phyloP scores from a whole-genome alignment of 2,329 filamentous ascomycete genomes.

The Hirsutella thompsonii region DNA sequence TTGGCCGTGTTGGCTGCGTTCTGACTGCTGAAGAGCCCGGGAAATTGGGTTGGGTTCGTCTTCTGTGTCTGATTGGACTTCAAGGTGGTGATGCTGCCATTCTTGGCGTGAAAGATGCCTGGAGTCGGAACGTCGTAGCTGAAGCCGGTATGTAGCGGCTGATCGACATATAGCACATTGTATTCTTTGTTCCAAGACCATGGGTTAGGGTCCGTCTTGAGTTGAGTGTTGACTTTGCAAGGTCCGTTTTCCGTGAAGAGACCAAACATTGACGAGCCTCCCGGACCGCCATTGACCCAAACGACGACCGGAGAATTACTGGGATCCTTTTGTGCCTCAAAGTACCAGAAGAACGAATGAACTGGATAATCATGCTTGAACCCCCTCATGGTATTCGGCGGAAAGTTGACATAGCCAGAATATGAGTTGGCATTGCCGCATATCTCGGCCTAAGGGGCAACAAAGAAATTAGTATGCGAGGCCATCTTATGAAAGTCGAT shows the following conservation, averaged over 20 bases:
- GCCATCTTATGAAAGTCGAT: background rate
- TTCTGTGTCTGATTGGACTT: slow-evolving; percentile 21
- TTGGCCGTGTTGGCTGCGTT: slow-evolving; percentile 22
- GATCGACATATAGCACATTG: slow-evolving; percentile 42
- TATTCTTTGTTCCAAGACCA: slow-evolving; percentile 50
- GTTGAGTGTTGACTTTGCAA: slow-evolving; percentile 32
- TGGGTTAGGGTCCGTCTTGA: slow-evolving; percentile 39
- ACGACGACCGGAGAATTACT: slow-evolving; percentile 35
- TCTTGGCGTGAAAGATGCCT: slow-evolving; percentile 36
- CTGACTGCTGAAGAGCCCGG: slow-evolving; percentile 20
- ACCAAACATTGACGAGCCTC: slow-evolving; percentile 48
- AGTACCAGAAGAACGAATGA: slow-evolving; percentile 33
- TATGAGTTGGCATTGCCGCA: slow-evolving; percentile 1
- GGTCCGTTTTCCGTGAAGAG: slow-evolving; percentile 48
- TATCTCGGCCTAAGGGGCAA: slow-evolving; percentile 1
- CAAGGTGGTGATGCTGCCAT: slow-evolving; percentile 27
- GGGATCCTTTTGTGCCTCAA: slow-evolving; percentile 28
- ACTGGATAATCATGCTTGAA: background rate
- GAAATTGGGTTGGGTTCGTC: slow-evolving; percentile 24
- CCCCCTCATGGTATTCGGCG: slow-evolving; percentile 1
- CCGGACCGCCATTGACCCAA: slow-evolving; percentile 55
- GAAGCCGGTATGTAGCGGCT: slow-evolving; percentile 55
- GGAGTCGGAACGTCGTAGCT: slow-evolving; percentile 55
- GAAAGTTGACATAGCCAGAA: slow-evolving; percentile 2
- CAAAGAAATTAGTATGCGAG: no score